Base-by-base conservation (phyloP, 148 eudicot genomes). In the Rhododendron molle region DNA sequence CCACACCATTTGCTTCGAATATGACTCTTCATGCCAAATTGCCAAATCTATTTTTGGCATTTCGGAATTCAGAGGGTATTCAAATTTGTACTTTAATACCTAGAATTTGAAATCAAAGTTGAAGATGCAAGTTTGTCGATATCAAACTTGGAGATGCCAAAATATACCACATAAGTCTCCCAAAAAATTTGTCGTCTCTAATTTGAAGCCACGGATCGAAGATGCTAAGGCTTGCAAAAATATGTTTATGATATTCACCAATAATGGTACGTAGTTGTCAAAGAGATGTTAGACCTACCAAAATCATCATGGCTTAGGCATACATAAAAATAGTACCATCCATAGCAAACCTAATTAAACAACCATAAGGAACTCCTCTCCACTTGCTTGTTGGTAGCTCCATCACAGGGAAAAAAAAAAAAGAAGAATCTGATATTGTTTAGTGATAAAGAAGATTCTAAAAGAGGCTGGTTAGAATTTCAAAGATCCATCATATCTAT, bases 351-450 rank as follows among this genome's bases (percentile, higher is more conserved):
- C n/a, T 65, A 7, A 69, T n/a, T 65, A 7, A 69, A 30, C 36
- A 69, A 69, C 14, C 15, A 71, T 15, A 71, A 71, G 74, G 36
- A 71, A 71, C 20, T 69, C 38, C 28, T 78, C n/a, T n/a, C 84
- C 84, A 83, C 84, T 83, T 65, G 76, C 77, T 83, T 43, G 76
- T 83, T 82, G 84, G 84, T 44, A 20, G 26, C 77, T 43, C 84
- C 84, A 82, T 58, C 73, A 82, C 16, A 60, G 65, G 43, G 6
- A n/a, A n/a, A n/a, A n/a, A 6, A 5, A 32, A 5, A 18, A 54
- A 14, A 69, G 6, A n/a, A 20, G 54, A 44, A 83, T 67, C 38
- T 83, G 40, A 82, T 82, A 56, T 82, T 82, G n/a, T 82, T 15
- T 82, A 60, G 84, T 62, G 84, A 20, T 82, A 43, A 54, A 43